A percentile compares a stretch with the other conserved stretches of the same genome.
Evolutionary conservation across 306 rosid genomes (phyloP).

Genomic region (Prosopis cineraria): DNA sequence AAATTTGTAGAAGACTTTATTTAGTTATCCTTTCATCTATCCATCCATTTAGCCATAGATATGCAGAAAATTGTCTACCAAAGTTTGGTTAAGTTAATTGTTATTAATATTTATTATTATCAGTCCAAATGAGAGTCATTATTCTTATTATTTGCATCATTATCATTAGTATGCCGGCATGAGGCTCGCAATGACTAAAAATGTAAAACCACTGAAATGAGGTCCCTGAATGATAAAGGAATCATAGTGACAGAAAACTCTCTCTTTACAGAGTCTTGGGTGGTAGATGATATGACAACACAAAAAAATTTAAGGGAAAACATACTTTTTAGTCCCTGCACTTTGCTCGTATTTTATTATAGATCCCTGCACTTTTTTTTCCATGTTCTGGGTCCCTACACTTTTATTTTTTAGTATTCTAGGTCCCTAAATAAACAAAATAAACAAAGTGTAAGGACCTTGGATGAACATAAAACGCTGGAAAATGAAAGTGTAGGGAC

Average conservation of each 20-base stretch:
- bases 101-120: not conserved
- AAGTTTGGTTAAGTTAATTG: not conserved
- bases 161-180: slow-evolving; percentile 17
- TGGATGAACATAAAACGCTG: too few species aligned
- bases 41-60: not conserved
- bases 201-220: slow-evolving; percentile 4
- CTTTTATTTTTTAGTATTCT: too few species aligned
- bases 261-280: not conserved
- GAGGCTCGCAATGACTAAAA: slow-evolving; percentile 3
- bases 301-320: too few species aligned
- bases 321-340: too few species aligned
- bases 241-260: not conserved
- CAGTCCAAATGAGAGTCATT: not conserved
- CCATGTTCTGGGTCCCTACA: too few species aligned
- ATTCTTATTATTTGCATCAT: slow-evolving; percentile 8
- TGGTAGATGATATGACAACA: slow-evolving; percentile 6
- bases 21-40: not conserved
- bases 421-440: too few species aligned
- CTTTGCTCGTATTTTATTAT: too few species aligned
- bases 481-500: too few species aligned
- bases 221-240: slow-evolving; percentile 13
- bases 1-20: not conserved
- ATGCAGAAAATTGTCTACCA: not conserved
- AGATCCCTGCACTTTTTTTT: too few species aligned
- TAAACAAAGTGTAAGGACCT: too few species aligned